A percentile compares a stretch with the other conserved stretches of the same genome.
phyloP scores from a whole-genome alignment of 1,284 basidiomycete genomes.

The Polyporus tsugae region DNA sequence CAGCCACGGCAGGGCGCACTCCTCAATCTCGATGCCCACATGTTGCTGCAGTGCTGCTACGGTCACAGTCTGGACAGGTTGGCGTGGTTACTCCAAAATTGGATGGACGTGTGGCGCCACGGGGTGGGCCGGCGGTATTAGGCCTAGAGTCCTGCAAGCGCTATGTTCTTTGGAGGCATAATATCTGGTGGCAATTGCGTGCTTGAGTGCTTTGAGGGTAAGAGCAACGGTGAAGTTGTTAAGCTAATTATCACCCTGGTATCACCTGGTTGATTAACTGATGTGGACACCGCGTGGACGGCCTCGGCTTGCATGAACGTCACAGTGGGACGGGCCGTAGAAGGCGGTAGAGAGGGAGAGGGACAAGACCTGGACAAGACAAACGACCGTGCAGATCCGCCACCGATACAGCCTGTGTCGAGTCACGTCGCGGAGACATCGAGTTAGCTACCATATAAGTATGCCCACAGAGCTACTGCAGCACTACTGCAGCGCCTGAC shows the following conservation, averaged over 20 bases:
- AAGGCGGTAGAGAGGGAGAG: not conserved
- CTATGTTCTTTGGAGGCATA: not conserved
- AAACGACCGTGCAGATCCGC: constrained; percentile 11
- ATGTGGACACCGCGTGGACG: constrained; percentile 24
- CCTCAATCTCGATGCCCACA: not conserved
- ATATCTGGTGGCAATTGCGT: constrained; percentile 5
- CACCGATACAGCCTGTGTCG: not conserved
- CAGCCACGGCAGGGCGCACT: not conserved
- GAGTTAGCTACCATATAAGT: not conserved
- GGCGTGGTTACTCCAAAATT: constrained; percentile 10
- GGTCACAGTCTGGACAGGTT: not conserved
- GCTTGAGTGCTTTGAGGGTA: constrained; percentile 10
- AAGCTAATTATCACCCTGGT: too few species aligned
- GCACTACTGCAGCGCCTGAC: not conserved
- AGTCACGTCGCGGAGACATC: not conserved
- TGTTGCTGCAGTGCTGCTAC: not conserved
- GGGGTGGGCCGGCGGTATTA: too few species aligned
- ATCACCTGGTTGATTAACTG: constrained; percentile 29
- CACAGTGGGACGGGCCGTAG: not conserved
- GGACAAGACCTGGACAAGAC: constrained; percentile 15
- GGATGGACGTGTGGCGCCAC: not conserved
- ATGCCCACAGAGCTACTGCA: not conserved
- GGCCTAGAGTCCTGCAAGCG: not conserved
- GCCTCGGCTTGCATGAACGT: constrained; percentile 17
- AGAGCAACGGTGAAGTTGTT: constrained; percentile 14